Evolutionary conservation across 768 basidiomycete genomes (phyloP).

Genomic region (Auriscalpium orientale): DNA sequence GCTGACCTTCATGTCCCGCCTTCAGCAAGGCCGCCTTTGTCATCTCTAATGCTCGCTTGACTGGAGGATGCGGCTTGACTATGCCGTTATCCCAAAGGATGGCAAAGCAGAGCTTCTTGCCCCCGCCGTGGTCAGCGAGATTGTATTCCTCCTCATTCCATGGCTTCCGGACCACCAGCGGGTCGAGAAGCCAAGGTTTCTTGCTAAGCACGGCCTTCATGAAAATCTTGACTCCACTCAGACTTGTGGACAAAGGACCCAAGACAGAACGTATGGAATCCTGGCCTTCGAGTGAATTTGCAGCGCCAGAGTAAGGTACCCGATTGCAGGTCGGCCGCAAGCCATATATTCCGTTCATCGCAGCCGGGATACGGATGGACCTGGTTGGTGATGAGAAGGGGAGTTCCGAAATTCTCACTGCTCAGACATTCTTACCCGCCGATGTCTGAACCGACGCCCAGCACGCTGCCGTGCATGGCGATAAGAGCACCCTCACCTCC

Average conservation of each 20-base stretch:
- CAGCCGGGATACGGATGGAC: conserved; percentile 64
- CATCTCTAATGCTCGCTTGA: conserved; percentile 42
- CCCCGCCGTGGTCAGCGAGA: conserved; percentile 50
- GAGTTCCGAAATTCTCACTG: not conserved
- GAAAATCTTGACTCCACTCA: conserved; percentile 60
- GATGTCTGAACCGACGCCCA: conserved; percentile 76
- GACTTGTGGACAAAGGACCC: conserved; percentile 57
- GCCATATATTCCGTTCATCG: conserved; percentile 63
- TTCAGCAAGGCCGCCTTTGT: conserved; percentile 36
- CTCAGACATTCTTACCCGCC: conserved; percentile 45
- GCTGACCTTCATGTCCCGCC: conserved; percentile 41
- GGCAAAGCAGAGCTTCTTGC: conserved; percentile 29
- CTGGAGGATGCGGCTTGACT: conserved; percentile 43
- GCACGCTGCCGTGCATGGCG: conserved; percentile 38
- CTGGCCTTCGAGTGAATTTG: conserved; percentile 62
- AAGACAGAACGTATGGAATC: conserved; percentile 66
- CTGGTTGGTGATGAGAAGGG: conserved; percentile 25
- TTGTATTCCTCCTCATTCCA: conserved; percentile 57
- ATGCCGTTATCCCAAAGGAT: conserved; percentile 38
- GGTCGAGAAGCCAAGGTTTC: conserved; percentile 63
- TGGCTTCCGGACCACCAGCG: conserved; percentile 44
- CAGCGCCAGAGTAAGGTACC: conserved; percentile 60
- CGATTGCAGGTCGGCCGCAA: conserved; percentile 64
- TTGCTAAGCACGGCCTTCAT: conserved; percentile 51
- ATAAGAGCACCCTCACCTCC: conserved; percentile 83